phyloP scores from a whole-genome alignment of 1,284 basidiomycete species.

The Peniophora sp. region DNA sequence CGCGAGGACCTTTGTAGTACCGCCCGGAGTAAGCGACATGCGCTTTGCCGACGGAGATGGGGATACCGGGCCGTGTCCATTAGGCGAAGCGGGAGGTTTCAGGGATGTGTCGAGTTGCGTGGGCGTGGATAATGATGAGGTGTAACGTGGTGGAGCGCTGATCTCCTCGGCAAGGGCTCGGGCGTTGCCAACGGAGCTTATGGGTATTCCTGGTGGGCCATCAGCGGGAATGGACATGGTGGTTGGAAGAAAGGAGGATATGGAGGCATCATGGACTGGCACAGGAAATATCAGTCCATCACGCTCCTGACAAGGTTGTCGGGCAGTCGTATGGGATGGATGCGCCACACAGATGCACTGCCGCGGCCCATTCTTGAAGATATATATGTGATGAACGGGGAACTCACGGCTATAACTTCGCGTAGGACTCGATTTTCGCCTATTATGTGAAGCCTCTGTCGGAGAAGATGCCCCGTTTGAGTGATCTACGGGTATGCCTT shows the following conservation, averaged over 20 bases:
- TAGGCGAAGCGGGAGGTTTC: slow-evolving; percentile 13
- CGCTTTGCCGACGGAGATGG: slow-evolving; percentile 27
- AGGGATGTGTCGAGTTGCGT: slow-evolving; percentile 18
- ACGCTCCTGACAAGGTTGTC: too few species aligned
- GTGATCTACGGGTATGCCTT: slow-evolving; percentile 59
- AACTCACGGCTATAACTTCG: slow-evolving; percentile 72
- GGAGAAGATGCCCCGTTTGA: slow-evolving; percentile 28
- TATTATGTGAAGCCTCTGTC: slow-evolving; percentile 22
- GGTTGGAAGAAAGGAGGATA: not conserved
- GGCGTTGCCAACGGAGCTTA: slow-evolving; percentile 76
- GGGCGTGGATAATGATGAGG: slow-evolving; percentile 5
- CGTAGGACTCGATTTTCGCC: slow-evolving; percentile 63
- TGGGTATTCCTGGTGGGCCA: slow-evolving; percentile 57
- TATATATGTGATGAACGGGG: slow-evolving; percentile 5
- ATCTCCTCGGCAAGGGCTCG: slow-evolving; percentile 73
- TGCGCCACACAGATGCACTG: not conserved
- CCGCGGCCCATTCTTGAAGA: not conserved
- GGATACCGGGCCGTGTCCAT: slow-evolving; percentile 28
- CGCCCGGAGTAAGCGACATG: slow-evolving; percentile 61
- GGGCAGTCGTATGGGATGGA: not conserved
- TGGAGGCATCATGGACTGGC: not conserved
- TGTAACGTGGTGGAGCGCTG: slow-evolving; percentile 11
- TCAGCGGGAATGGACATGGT: not conserved
- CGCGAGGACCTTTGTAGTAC: slow-evolving; percentile 76
- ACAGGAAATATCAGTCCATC: not conserved